Base-by-base conservation (phyloP, 176 grass and related monocot genomes). In the Alopecurus myosuroides region DNA sequence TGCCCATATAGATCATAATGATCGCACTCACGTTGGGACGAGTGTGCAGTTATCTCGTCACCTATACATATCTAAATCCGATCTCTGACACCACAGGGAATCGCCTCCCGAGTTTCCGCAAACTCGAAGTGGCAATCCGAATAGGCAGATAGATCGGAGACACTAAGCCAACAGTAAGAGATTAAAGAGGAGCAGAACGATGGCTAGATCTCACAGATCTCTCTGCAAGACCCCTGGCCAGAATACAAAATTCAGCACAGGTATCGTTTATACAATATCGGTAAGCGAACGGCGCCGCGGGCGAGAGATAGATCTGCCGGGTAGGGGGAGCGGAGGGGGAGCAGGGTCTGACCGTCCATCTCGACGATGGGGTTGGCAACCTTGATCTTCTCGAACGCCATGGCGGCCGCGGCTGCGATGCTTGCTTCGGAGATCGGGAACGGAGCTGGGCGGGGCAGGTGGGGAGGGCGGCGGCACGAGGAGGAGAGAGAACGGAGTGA, bases 301-400 rank as follows among this genome's bases (percentile, higher is more conserved):
- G 4, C 9, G 23, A 9, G 11, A 66, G 68, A 82, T 55, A 30
- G 76, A 82, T 68, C 81, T 84, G 29, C 23, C 6, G n/a, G 39
- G 41, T 14, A 18, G 23, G 62, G 62, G 14, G n/a, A 28, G 29
- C 11, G 49, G n/a, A 29, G 33, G 3, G 1, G 78, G 37, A 23
- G 75, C 49, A 2, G 78, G 75, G 75, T 85, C 94, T 91, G 2
- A 97, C 94, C 91, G 85, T 97, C 94, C 94, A 97, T 97, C 88
- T 97, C 94, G 29, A 97, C 94, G 81, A 97, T 81, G 48, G 94
- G 89, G 85, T 97, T 92, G 86, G 85, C 53, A 48, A 97, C 91
- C 85, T 84, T 94, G 91, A 97, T 97, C 94, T 97, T 97, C 40
- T 97, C 87, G 87, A 94, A 88, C 89, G 92, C 89, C 94, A 97